Conservation (phyloP, 1,284 basidiomycete species). For the Microbotryum saponariae region DNA sequence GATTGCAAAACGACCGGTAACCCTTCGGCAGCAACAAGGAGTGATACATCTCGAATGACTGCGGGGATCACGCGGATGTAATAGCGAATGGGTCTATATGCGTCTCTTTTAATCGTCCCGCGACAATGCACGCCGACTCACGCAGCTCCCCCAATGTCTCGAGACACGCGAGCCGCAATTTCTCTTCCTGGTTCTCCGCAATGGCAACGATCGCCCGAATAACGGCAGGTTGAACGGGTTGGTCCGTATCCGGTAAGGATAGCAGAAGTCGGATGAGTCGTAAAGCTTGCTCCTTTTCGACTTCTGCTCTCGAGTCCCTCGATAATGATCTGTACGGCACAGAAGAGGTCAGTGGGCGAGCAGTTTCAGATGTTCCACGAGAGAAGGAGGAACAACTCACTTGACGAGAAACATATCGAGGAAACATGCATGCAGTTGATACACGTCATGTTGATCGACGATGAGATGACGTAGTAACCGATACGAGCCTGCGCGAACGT, state of each 20-base stretch:
- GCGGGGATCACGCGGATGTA: constrained; percentile 6
- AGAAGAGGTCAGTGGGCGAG: background rate
- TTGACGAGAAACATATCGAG: constrained; percentile 85
- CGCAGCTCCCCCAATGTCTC: constrained; percentile 87
- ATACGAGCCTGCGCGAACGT: constrained; percentile 75
- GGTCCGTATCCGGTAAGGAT: constrained; percentile 36
- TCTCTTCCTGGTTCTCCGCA: constrained; percentile 86
- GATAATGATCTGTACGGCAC: constrained; percentile 58
- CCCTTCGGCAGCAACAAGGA: constrained; percentile 73
- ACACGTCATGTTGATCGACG: constrained; percentile 60
- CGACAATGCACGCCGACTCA: constrained; percentile 42
- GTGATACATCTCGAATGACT: constrained; percentile 67
- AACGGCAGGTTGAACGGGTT: constrained; percentile 54
- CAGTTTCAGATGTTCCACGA: background rate
- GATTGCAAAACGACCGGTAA: constrained; percentile 80
- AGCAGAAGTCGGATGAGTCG: constrained; percentile 63
- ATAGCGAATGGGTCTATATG: background rate
- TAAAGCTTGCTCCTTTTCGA: constrained; percentile 91
- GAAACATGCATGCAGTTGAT: constrained; percentile 47
- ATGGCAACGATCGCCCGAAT: constrained; percentile 84
- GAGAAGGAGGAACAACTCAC: constrained; percentile 44
- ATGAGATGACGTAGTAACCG: constrained; percentile 74
- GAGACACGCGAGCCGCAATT: constrained; percentile 72
- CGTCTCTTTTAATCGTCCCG: no score
- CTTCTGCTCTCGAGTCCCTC: constrained; percentile 70